Base-by-base conservation (phyloP, 371 early-diverging fungal species). In the Conidiobolus incongruus region DNA sequence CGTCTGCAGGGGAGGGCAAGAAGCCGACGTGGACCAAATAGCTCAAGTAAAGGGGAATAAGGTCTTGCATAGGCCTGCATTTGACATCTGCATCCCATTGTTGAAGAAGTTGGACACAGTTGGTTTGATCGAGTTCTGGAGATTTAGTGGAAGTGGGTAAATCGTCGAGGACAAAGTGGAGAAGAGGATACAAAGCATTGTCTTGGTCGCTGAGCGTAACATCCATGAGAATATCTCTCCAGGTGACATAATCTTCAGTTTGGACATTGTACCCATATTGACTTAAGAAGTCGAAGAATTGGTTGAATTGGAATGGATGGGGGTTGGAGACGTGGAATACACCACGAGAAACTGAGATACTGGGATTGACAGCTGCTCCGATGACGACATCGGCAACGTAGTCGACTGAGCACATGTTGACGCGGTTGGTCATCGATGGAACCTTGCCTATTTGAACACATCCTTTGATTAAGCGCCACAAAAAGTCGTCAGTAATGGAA, bases 91-190 rank as follows among this genome's bases (percentile, higher is more conserved):
- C 52, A 2, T 59, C 60, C 26, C 26, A 26, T 1, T 58, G 45
- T 13, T 52, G 40, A 1, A 67, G 52, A 4, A 68, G 52, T 28
- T 52, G 46, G 35, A 65, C 58, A 0, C 90, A 81, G 41, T 92
- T 72, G 0, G 52, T 45, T 54, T 81, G 79, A 48, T 86, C 81
- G 46, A 96, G 66, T 45, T 64, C 73, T 6, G 95, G 82, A 40
- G 79, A 70, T 66, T 87, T 86, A 40, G 92, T 93, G 16, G 78
- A 70, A 0, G 88, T 87, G 5, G 97, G 97, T 50, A 96, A 58
- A 53, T 96, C 94, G 56, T 96, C 95, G 35, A 94, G 62, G 11
- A 96, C 97, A 58, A 92, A 88, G 62, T 93, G 94, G 23, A 96
- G 65, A 34, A 96, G 68, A 12, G 95, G 97, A 70, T 71, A 94